Conservation (phyloP, 2,329 filamentous ascomycete species). For the Aspergillus thermomutatus region DNA sequence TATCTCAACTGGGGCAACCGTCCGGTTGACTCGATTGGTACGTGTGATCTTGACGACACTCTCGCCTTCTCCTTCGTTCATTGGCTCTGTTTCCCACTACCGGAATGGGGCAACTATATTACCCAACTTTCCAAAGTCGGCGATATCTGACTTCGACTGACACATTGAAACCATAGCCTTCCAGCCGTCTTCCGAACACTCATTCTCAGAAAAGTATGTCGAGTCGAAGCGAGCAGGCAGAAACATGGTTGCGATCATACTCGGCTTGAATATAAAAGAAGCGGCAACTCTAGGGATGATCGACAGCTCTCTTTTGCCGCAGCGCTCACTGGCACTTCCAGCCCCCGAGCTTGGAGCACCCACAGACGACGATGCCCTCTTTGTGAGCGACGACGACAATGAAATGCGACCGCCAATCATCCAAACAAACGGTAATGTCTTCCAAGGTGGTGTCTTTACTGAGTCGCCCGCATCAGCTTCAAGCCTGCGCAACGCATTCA, state of each 20-base stretch:
- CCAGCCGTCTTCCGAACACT: slow-evolving; percentile 47
- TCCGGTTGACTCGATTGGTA: slow-evolving; percentile 48
- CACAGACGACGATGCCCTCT: slow-evolving; percentile 35
- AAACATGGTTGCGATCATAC: slow-evolving; percentile 55
- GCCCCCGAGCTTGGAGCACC: slow-evolving; percentile 25
- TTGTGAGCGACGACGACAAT: slow-evolving; percentile 37
- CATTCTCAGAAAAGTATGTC: slow-evolving; percentile 53
- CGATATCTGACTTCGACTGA: slow-evolving; percentile 13
- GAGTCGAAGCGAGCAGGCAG: slow-evolving; percentile 57
- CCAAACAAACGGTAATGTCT: slow-evolving; percentile 11
- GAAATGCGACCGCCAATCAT: slow-evolving; percentile 21
- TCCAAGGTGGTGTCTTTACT: slow-evolving; percentile 10
- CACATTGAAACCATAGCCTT: slow-evolving; percentile 31
- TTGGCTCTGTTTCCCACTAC: slow-evolving; percentile 1
- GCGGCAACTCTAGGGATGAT: slow-evolving; percentile 51
- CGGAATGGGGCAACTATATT: background rate
- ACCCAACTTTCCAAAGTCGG: background rate
- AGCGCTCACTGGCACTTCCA: slow-evolving; percentile 19
- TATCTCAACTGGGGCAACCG: slow-evolving; percentile 52
- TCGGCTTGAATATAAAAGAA: slow-evolving; percentile 52
- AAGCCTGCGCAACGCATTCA: slow-evolving; percentile 15
- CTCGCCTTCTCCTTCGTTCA: slow-evolving; percentile 15
- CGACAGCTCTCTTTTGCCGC: slow-evolving; percentile 37
- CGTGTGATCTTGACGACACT: slow-evolving; percentile 20
- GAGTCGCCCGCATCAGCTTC: slow-evolving; percentile 11